Evolutionary conservation across 2,329 filamentous ascomycete species (phyloP).

Genomic region (Aspergillus felis): DNA sequence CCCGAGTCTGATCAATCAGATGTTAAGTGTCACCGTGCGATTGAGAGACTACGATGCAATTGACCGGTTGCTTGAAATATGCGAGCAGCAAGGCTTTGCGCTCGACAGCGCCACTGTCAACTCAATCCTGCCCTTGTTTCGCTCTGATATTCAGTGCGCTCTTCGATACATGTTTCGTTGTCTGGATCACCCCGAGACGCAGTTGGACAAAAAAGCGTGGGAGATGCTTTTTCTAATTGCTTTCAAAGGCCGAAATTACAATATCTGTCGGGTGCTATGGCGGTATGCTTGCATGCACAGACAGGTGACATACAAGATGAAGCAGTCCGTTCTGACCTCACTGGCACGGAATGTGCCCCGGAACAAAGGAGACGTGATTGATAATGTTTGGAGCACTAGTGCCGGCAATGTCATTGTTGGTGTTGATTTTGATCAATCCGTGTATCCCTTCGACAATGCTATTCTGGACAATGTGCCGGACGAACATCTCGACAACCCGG

Average conservation of each 20-base stretch:
- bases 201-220: conserved; percentile 23
- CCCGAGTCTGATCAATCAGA: conserved; percentile 31
- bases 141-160: conserved; percentile 20
- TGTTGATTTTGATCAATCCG: conserved; percentile 18
- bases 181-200: conserved; percentile 15
- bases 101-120: conserved; percentile 27
- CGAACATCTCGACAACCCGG: conserved; percentile 24
- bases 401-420: conserved; percentile 35
- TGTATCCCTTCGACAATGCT: conserved; percentile 7
- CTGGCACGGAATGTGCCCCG: conserved; percentile 23
- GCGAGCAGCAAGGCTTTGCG: conserved; percentile 23
- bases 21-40: conserved; percentile 32
- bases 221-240: conserved; percentile 42
- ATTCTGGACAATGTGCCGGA: conserved; percentile 20
- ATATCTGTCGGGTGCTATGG: conserved; percentile 46
- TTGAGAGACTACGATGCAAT: conserved; percentile 23
- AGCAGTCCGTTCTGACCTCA: conserved; percentile 26
- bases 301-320: conserved; percentile 32
- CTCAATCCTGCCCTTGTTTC: conserved; percentile 26
- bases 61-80: conserved; percentile 29
- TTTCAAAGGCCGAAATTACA: conserved; percentile 35
- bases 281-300: conserved; percentile 43
- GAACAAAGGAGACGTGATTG: conserved; percentile 8
- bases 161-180: conserved; percentile 21
- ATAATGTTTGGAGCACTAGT: conserved; percentile 18